Evolutionary conservation across 2,329 filamentous ascomycete species (phyloP).

Genomic region (Aspergillus pseudonomiae): DNA sequence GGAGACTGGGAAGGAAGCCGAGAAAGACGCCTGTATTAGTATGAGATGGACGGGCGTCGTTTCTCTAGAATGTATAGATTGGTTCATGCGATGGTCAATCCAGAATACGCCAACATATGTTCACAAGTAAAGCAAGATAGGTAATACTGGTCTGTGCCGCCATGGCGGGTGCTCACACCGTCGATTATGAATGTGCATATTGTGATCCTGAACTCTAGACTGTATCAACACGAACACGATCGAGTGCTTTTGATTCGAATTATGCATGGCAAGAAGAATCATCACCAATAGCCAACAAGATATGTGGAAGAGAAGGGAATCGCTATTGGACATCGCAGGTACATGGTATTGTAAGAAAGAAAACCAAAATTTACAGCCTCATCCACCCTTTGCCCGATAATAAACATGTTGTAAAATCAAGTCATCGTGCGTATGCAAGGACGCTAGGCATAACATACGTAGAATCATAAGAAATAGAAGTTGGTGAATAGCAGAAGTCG

Average conservation of each 20-base stretch:
- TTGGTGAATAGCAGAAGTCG: slow-evolving; percentile 11
- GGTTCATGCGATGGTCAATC: background rate
- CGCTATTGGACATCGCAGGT: slow-evolving; percentile 18
- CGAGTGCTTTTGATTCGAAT: slow-evolving; percentile 2
- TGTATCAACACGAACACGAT: background rate
- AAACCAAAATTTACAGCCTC: slow-evolving; percentile 19
- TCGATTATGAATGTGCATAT: background rate
- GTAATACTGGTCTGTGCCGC: background rate
- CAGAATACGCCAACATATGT: too few species aligned
- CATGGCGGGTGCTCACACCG: background rate
- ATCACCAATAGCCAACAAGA: slow-evolving; percentile 7
- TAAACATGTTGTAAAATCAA: slow-evolving; percentile 15
- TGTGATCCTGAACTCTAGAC: background rate
- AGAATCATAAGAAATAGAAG: slow-evolving; percentile 8
- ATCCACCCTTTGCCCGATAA: slow-evolving; percentile 10
- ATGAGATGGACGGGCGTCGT: background rate
- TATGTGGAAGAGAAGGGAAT: slow-evolving; percentile 24
- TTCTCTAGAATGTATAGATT: background rate
- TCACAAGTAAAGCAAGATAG: background rate
- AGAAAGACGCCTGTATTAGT: too few species aligned
- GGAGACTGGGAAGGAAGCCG: too few species aligned
- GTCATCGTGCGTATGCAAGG: background rate
- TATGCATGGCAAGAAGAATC: slow-evolving; percentile 6
- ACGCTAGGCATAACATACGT: slow-evolving; percentile 16
- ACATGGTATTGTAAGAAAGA: slow-evolving; percentile 15